Evolutionary conservation across 2,329 filamentous ascomycete genomes (phyloP), one percentile per base, ranked within the genome.

Genomic region (Didymellaceae sp.): DNA sequence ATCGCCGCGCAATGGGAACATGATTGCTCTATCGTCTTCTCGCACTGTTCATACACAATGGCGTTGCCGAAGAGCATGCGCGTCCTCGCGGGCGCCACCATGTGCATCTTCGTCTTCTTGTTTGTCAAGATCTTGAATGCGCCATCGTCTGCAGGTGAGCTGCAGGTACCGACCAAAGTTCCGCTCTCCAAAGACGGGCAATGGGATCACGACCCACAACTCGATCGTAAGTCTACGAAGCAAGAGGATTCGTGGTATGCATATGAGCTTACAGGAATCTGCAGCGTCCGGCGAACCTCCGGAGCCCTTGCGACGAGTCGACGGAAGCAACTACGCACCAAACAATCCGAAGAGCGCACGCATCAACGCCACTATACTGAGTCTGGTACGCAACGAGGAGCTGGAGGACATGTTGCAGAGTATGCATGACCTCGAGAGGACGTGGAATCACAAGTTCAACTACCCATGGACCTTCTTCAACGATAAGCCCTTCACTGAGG

Each of bases 381-480:
- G 91, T 17, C 83, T 99, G 28, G 94, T 99, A 47, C 87, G 94
- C 55, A 99, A 99, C 68, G 86, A 90, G 70, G 94, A 99, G 78
- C 78, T 97, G 21, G 77, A 85, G 17, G 89, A 88, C 37, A 89
- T 99, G 80, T 79, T 97, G 20, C 84, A 87, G 69, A 91, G 91
- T 20, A 99, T 99, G 90, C 76, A 77, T 46, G 93, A 99, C 68
- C 81, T 99, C 53, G 94, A 99, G 77, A 80, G 88, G 59, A 97
- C 93, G 1, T 99, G 92, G 91, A 99, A 99, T 69, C 81, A 85
- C 80, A 99, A 99, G 71, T 99, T 97, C 84, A 99, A 99, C 79
- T 99, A 99, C 71, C 94, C 94, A 0, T 99, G 94, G 91, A 97
- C 91, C 7, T 99, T 99, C 74, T 95, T 99, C 82, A 99, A 99